Evolutionary conservation across 164 flowering plant genomes (phyloP).

Genomic region (Tetrastigma voinierianum): DNA sequence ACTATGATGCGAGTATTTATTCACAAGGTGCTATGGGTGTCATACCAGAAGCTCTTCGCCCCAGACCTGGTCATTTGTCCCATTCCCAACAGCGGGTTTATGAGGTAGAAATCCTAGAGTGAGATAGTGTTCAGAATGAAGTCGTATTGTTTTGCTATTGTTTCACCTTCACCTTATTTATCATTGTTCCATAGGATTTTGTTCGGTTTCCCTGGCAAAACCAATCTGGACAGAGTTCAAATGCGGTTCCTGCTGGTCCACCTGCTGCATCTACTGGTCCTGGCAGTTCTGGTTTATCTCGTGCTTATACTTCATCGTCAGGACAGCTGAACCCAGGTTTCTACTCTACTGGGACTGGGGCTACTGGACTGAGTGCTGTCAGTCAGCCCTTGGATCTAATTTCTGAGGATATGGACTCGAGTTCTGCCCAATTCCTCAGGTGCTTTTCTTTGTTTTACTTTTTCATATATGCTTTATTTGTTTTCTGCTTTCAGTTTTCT

Average conservation of each 20-base stretch:
- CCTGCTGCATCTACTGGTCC: constrained; percentile 32
- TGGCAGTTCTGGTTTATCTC: constrained; percentile 43
- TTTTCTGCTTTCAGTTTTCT: not conserved
- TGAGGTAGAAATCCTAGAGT: constrained; percentile 50
- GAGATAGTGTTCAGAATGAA: not conserved
- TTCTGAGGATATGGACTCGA: constrained; percentile 61
- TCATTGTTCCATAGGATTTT: constrained; percentile 62
- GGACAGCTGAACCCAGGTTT: constrained; percentile 48
- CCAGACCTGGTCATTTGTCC: constrained; percentile 85
- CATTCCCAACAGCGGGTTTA: constrained; percentile 90
- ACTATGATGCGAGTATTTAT: constrained; percentile 67
- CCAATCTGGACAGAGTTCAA: constrained; percentile 68
- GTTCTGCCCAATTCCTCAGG: constrained; percentile 60
- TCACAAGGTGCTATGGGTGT: constrained; percentile 69
- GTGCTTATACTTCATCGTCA: constrained; percentile 46
- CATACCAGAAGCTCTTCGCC: constrained; percentile 89
- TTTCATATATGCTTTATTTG: not conserved
- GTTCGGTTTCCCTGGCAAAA: constrained; percentile 92
- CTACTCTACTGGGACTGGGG: constrained; percentile 52
- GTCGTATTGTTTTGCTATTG: not conserved
- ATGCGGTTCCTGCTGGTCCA: constrained; percentile 41
- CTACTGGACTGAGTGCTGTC: constrained; percentile 41
- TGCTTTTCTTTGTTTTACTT: constrained; percentile 10
- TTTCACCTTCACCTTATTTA: constrained; percentile 1
- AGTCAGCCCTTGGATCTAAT: constrained; percentile 57